Evolutionary conservation across 106 monocot genomes (phyloP).

Genomic region (Dendrobium huoshanense): DNA sequence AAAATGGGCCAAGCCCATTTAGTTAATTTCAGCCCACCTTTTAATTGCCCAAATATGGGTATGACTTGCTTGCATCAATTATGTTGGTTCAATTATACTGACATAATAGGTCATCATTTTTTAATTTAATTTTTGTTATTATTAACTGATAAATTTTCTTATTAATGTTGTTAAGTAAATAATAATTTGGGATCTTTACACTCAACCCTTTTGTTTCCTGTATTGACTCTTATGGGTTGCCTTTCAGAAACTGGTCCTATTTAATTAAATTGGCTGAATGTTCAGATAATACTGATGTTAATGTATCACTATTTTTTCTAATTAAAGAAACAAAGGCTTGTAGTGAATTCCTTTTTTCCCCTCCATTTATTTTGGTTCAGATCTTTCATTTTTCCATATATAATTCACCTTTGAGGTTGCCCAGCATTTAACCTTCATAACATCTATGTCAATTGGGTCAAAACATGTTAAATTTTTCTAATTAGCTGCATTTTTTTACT

Average conservation of each 20-base stretch:
- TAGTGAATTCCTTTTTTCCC: neutral
- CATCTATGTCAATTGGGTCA: neutral
- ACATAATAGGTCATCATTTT: too few relatives aligned
- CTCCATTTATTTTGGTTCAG: neutral
- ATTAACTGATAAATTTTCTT: too few relatives aligned
- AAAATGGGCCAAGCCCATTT: too few relatives aligned
- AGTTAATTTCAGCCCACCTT: too few relatives aligned
- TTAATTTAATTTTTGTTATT: too few relatives aligned
- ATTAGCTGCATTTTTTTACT: neutral
- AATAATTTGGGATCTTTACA: too few relatives aligned
- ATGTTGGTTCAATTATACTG: too few relatives aligned
- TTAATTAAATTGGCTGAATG: neutral
- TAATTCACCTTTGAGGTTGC: neutral
- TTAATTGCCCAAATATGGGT: too few relatives aligned
- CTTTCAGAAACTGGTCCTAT: neutral
- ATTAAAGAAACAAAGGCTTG: neutral
- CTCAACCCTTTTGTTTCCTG: neutral
- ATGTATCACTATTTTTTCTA: too few relatives aligned
- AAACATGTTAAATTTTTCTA: neutral
- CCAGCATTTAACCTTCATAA: neutral
- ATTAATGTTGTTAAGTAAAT: too few relatives aligned
- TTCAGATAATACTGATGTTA: too few relatives aligned
- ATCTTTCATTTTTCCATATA: neutral
- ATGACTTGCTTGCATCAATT: too few relatives aligned
- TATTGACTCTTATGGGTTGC: neutral